Conservation (phyloP, 1,284 basidiomycete species). For the Malassezia japonica region DNA sequence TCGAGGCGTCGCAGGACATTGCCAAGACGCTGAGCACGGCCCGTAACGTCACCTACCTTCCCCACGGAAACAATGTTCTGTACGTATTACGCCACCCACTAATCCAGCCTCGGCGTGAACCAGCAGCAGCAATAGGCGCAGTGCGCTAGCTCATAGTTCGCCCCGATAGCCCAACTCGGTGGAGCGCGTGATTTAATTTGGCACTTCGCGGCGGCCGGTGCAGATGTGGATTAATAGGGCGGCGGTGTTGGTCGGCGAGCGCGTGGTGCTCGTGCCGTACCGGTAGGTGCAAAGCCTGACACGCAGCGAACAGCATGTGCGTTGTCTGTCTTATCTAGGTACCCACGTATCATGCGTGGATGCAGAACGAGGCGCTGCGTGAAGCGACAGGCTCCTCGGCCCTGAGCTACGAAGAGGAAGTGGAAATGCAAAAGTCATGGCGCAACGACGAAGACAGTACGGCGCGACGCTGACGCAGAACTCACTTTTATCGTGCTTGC, state of each 20-base stretch:
- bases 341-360: slow-evolving; percentile 71
- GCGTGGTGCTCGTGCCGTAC: slow-evolving; percentile 16
- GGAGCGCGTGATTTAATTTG: too few species aligned
- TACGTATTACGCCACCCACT: slow-evolving; percentile 14
- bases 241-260: slow-evolving; percentile 11
- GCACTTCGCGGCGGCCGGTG: too few species aligned
- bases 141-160: not conserved
- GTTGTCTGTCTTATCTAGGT: slow-evolving; percentile 9
- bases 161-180: too few species aligned
- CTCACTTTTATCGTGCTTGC: slow-evolving; percentile 59
- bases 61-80: slow-evolving; percentile 49
- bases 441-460: slow-evolving; percentile 72
- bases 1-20: slow-evolving; percentile 96
- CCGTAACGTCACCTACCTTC: slow-evolving; percentile 51
- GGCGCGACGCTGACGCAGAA: slow-evolving; percentile 53
- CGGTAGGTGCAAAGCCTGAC: slow-evolving; percentile 3
- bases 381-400: slow-evolving; percentile 77
- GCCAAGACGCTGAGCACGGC: slow-evolving; percentile 52
- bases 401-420: slow-evolving; percentile 71
- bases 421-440: slow-evolving; percentile 87
- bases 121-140: not conserved
- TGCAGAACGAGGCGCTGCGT: slow-evolving; percentile 66
- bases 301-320: slow-evolving; percentile 10
- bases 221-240: slow-evolving; percentile 7
- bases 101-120: slow-evolving; percentile 12